Evolutionary conservation across 352 stramenopile species (phyloP), one percentile per base, ranked within the genome.

Genomic region (Phytophthora pluvialis): DNA sequence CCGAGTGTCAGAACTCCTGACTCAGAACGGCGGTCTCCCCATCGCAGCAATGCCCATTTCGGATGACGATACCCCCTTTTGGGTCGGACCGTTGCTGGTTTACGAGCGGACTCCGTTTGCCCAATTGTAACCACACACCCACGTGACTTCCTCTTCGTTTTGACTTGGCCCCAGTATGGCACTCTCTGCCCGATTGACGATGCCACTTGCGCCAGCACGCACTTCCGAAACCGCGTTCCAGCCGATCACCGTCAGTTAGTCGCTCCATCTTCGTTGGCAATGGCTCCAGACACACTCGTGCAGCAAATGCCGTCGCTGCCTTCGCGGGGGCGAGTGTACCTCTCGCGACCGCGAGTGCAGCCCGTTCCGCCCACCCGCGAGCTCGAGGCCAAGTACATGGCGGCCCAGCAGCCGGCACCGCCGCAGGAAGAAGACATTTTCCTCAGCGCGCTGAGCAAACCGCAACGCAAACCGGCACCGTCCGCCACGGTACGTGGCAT

Each of bases 401-500:
- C 28, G 47, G 21, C 21, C 13, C 29, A 33, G 7, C 38, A 40
- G 9, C 33, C 9, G 28, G 7, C 15, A 11, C 54, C 29, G 3
- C 38, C 15, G 13, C 32, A 57, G 44, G 47, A 79, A 35, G 55
- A 72, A 15, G 67, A 76, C 56, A 51, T 70, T 53, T 83, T 83
- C 63, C 57, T 83, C 66, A 59, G 44, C 1, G 70, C 70, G 6
- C 15, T 55, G 16, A 67, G 74, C 58, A 78, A 81, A 58, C 46
- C 50, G 9, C 56, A 57, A 33, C 75, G 75, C 52, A 77, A 72
- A 52, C 52, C 53, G 9, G 63, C 62, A 0, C 70, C 39, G n/a
- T 79, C 75, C 29, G 75, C 75, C 42, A 81, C 75, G 54, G 75
- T 83, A 38, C 15, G 57, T 44, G 21, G 32, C 38, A 13, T 11